phyloP scores from a whole-genome alignment of 257 asterid species.

The Euphrasia confusa region DNA sequence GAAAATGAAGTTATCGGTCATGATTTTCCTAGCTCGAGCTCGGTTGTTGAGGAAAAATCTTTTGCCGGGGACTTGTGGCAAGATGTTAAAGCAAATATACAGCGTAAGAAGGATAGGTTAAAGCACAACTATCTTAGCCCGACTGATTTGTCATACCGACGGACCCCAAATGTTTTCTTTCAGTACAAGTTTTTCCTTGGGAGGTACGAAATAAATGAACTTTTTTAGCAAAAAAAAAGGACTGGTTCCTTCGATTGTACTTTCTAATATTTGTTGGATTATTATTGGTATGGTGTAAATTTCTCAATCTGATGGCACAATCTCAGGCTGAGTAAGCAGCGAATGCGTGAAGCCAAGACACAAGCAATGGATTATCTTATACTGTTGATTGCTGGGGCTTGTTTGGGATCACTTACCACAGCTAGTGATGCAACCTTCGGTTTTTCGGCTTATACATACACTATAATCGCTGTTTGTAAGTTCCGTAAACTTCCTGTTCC shows the following conservation, averaged over 20 bases:
- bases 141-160: slow-evolving; percentile 45
- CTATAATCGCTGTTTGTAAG: slow-evolving; percentile 59
- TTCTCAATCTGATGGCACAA: slow-evolving; percentile 18
- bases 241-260: neutral
- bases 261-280: neutral
- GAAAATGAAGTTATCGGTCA: slow-evolving; percentile 21
- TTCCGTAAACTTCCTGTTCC: slow-evolving; percentile 10
- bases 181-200: slow-evolving; percentile 54
- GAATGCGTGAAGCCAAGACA: slow-evolving; percentile 53
- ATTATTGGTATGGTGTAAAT: slow-evolving; percentile 10
- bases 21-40: slow-evolving; percentile 28
- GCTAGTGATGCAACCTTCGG: slow-evolving; percentile 48
- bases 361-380: slow-evolving; percentile 59
- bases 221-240: neutral
- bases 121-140: slow-evolving; percentile 44
- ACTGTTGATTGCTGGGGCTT: slow-evolving; percentile 53
- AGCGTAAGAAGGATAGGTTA: slow-evolving; percentile 39
- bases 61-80: slow-evolving; percentile 59
- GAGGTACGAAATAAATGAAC: slow-evolving; percentile 29
- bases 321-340: slow-evolving; percentile 51
- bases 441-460: slow-evolving; percentile 54
- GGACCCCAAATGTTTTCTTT: slow-evolving; percentile 38
- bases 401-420: slow-evolving; percentile 50
- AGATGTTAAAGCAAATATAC: slow-evolving; percentile 50
- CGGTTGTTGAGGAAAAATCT: slow-evolving; percentile 41